Conservation (phyloP, 768 basidiomycete species). For the Hericium alpestre region DNA sequence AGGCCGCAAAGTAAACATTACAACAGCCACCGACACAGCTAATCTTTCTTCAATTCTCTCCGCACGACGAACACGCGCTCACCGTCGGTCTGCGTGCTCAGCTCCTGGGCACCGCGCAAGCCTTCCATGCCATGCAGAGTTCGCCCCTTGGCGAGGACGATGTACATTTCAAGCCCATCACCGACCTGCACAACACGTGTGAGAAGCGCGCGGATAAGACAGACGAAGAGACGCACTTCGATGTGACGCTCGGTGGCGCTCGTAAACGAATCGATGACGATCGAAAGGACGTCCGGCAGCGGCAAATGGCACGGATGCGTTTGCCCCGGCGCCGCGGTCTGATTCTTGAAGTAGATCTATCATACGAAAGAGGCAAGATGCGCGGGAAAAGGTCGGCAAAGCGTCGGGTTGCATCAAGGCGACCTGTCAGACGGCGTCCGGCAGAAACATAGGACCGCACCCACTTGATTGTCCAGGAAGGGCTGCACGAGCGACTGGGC, state of each 20-base stretch:
- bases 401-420: conserved; percentile 25
- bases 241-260: conserved; percentile 97
- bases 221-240: conserved; percentile 47
- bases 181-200: conserved; percentile 55
- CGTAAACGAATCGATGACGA: conserved; percentile 95
- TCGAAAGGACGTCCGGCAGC: conserved; percentile 63
- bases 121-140: conserved; percentile 47
- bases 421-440: background rate
- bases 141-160: conserved; percentile 67
- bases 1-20: conserved; percentile 1
- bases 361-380: conserved; percentile 15
- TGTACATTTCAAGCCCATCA: conserved; percentile 87
- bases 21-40: conserved; percentile 1
- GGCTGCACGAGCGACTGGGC: conserved; percentile 94
- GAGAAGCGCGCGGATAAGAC: background rate
- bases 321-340: conserved; percentile 60
- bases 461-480: conserved; percentile 95
- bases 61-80: conserved; percentile 70
- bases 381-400: conserved; percentile 37
- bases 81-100: conserved; percentile 48
- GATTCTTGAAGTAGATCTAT: conserved; percentile 98
- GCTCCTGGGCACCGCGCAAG: conserved; percentile 49
- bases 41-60: conserved; percentile 81
- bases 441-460: conserved; percentile 19
- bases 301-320: conserved; percentile 76